Percentiles rank a stretch among this genome's conserved stretches.
phyloP scores from a whole-genome alignment of 2,329 filamentous ascomycete genomes.

The Colletotrichum limetticola region DNA sequence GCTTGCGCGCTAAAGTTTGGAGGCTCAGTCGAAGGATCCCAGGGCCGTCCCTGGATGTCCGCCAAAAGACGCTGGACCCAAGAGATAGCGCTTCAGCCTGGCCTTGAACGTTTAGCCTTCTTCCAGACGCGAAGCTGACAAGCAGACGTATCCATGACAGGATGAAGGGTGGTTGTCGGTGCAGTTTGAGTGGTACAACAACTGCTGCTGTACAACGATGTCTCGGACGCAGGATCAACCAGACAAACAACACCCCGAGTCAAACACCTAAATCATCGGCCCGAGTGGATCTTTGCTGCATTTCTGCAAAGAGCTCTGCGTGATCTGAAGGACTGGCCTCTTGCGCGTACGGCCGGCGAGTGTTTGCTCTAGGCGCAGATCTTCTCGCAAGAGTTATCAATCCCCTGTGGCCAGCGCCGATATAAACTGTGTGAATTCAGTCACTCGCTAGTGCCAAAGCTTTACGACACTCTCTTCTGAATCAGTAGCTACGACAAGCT shows the following conservation, averaged over 20 bases:
- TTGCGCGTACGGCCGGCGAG: too few relatives aligned
- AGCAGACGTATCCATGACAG: conserved; percentile 11
- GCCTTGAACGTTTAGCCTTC: background rate
- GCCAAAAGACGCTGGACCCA: background rate
- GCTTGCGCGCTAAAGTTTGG: background rate
- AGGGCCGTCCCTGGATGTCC: conserved; percentile 8
- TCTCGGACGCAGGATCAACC: background rate
- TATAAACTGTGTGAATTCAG: too few relatives aligned
- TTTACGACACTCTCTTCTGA: too few relatives aligned
- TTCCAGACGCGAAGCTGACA: conserved; percentile 8
- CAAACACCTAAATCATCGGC: background rate
- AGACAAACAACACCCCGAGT: conserved; percentile 2
- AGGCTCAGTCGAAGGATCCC: conserved; percentile 1
- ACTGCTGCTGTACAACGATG: conserved; percentile 11
- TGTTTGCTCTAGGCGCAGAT: too few relatives aligned
- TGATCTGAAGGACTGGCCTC: too few relatives aligned
- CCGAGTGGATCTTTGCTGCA: background rate
- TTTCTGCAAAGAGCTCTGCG: background rate
- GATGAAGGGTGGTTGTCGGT: background rate
- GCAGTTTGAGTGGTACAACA: background rate
- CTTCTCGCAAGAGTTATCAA: too few relatives aligned
- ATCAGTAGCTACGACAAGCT: too few relatives aligned
- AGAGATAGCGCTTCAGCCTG: background rate
- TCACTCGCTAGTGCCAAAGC: too few relatives aligned
- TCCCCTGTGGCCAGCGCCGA: too few relatives aligned